These are phyloP conservation scores for Colletotrichum neosansevieriae DNA, from an alignment of 2,329 filamentous ascomycete genomes.

Conservation along the genomic window DNA sequence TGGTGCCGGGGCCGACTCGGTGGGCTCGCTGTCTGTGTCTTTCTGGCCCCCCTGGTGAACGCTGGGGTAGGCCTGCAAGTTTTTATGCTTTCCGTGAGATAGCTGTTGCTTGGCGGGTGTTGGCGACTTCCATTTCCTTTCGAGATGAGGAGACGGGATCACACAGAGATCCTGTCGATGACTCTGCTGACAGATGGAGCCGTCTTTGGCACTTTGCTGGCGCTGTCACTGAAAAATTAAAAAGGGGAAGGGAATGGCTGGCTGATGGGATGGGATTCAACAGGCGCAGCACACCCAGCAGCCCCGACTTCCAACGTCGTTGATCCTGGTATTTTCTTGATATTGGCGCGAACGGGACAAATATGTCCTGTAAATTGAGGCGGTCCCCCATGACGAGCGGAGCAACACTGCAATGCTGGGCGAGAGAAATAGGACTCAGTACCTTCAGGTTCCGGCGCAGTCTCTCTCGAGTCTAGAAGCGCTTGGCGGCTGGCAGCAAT, in stretches of 20 bases:
- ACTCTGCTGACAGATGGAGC: neutral
- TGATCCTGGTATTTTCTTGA: neutral
- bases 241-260: neutral
- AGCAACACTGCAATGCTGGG: neutral
- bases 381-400: neutral
- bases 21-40: neutral
- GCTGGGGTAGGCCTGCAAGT: slow-evolving; percentile 36
- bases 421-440: neutral
- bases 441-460: slow-evolving; percentile 30
- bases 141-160: neutral
- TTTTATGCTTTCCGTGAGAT: slow-evolving; percentile 28
- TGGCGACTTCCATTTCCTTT: slow-evolving; percentile 25
- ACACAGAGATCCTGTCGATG: neutral
- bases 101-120: slow-evolving; percentile 29
- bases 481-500: slow-evolving; percentile 36
- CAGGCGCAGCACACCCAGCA: slow-evolving; percentile 13
- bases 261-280: slow-evolving; percentile 12
- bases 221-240: neutral
- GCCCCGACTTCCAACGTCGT: neutral
- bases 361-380: slow-evolving; percentile 26
- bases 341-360: neutral
- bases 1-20: slow-evolving; percentile 10
- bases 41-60: slow-evolving; percentile 20
- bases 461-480: slow-evolving; percentile 39
- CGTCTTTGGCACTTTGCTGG: neutral